Percentiles rank a stretch among this genome's conserved stretches.
Evolutionary conservation across 1,284 basidiomycete genomes (phyloP).

Genomic region (Irpex sp.): DNA sequence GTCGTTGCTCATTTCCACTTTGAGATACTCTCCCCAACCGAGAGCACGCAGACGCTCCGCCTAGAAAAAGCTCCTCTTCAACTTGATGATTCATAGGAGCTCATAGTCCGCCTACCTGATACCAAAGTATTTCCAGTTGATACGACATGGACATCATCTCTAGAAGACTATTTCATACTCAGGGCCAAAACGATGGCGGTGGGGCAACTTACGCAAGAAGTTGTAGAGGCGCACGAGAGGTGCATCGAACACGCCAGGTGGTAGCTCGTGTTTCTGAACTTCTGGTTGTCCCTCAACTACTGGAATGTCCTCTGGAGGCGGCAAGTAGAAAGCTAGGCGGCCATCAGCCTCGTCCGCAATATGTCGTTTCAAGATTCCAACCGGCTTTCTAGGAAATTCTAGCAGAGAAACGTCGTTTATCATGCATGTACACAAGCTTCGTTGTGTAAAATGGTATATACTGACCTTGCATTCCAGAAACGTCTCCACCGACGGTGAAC

Average conservation of each 20-base stretch:
- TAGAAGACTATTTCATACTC: conserved; percentile 24
- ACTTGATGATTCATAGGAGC: neutral
- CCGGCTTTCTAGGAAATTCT: conserved; percentile 72
- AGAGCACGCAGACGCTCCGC: conserved; percentile 69
- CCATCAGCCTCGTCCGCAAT: conserved; percentile 71
- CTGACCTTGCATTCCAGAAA: conserved; percentile 65
- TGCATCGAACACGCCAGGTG: conserved; percentile 60
- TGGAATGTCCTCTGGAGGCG: conserved; percentile 37
- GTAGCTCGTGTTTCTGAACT: conserved; percentile 46
- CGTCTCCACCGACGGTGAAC: conserved; percentile 70
- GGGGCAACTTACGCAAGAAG: conserved; percentile 70
- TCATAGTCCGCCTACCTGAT: conserved; percentile 47
- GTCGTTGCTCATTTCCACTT: conserved; percentile 58
- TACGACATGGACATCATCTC: conserved; percentile 86
- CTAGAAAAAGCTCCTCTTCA: conserved; percentile 30
- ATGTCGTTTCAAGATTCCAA: conserved; percentile 59
- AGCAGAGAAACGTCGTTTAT: neutral
- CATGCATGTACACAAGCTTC: neutral
- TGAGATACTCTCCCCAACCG: conserved; percentile 73
- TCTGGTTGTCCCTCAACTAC: conserved; percentile 38
- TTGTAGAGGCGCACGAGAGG: conserved; percentile 80
- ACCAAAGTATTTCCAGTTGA: conserved; percentile 79
- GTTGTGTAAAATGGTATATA: neutral
- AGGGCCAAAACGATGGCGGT: too few species aligned
- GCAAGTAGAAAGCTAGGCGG: conserved; percentile 59